Conservation (phyloP, 2,329 filamentous ascomycete genomes). For the Pseudocercospora fuligena region DNA sequence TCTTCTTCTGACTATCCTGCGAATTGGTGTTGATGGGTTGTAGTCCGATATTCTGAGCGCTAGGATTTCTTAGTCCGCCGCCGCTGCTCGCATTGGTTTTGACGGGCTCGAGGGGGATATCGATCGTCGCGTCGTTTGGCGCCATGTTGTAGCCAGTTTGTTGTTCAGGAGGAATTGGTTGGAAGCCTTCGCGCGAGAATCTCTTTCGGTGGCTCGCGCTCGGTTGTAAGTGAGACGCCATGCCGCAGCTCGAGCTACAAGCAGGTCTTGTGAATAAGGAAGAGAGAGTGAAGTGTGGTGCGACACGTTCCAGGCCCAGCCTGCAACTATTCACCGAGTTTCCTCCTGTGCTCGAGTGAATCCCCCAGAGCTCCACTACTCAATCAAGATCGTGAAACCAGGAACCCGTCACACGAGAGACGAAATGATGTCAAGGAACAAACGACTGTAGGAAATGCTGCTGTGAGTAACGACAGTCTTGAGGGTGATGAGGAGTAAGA, state of each 20-base stretch:
- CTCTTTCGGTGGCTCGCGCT: conserved; percentile 28
- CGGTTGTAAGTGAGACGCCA: conserved; percentile 28
- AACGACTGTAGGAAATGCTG: not conserved
- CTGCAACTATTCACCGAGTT: not conserved
- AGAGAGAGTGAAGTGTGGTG: not conserved
- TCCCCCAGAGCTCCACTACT: not conserved
- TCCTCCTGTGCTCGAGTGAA: not conserved
- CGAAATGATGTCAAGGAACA: not conserved
- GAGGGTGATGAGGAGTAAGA: not conserved
- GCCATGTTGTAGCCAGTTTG: conserved; percentile 29
- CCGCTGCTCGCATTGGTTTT: conserved; percentile 52
- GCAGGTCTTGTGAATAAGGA: not conserved
- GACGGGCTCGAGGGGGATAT: conserved; percentile 65
- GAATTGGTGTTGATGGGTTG: conserved; percentile 33
- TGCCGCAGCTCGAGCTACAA: conserved; percentile 12
- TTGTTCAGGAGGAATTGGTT: conserved; percentile 31
- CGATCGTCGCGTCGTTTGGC: conserved; percentile 60
- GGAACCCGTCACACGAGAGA: not conserved
- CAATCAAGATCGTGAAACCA: not conserved
- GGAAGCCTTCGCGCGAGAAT: conserved; percentile 40
- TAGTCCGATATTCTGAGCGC: conserved; percentile 40
- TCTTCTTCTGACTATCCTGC: conserved; percentile 42
- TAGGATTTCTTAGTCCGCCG: conserved; percentile 46
- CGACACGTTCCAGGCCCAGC: conserved; percentile 7
- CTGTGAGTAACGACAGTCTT: conserved; percentile 11